Percentiles rank a stretch among this genome's conserved stretches.
Conservation (phyloP, 1,284 basidiomycete species). For the Ganoderma sp. region DNA sequence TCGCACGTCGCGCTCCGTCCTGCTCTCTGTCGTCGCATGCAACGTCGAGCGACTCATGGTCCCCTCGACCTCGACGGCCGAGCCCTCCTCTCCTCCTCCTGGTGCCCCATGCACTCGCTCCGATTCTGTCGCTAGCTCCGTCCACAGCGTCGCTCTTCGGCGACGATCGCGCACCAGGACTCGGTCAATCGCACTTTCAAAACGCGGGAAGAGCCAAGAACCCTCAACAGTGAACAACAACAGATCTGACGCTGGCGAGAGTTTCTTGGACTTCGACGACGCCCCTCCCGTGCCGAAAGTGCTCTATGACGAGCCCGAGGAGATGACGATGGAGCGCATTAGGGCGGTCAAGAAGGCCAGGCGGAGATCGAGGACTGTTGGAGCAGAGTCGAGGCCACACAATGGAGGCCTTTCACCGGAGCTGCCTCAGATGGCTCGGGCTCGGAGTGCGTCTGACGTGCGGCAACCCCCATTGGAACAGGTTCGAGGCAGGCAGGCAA, state of each 20-base stretch:
- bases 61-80: constrained; percentile 31
- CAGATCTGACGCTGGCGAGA: constrained; percentile 28
- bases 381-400: constrained; percentile 19
- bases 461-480: constrained; percentile 34
- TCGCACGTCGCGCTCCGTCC: constrained; percentile 7
- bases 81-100: constrained; percentile 27
- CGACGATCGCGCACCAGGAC: constrained; percentile 43
- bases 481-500: constrained; percentile 35
- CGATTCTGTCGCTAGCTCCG: constrained; percentile 50
- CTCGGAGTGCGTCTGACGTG: constrained; percentile 35
- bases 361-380: constrained; percentile 28
- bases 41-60: constrained; percentile 39
- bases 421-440: constrained; percentile 25
- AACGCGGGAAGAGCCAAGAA: constrained; percentile 31
- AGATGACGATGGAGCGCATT: constrained; percentile 21
- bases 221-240: constrained; percentile 25
- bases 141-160: constrained; percentile 39
- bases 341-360: constrained; percentile 23
- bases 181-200: constrained; percentile 36
- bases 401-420: constrained; percentile 18
- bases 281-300: constrained; percentile 32
- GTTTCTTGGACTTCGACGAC: constrained; percentile 30
- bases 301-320: constrained; percentile 33
- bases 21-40: constrained; percentile 34
- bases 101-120: constrained; percentile 42